Evolutionary conservation across 495 filamentous ascomycete species (phyloP).

Genomic region (Penicillium cosmopolitanum): DNA sequence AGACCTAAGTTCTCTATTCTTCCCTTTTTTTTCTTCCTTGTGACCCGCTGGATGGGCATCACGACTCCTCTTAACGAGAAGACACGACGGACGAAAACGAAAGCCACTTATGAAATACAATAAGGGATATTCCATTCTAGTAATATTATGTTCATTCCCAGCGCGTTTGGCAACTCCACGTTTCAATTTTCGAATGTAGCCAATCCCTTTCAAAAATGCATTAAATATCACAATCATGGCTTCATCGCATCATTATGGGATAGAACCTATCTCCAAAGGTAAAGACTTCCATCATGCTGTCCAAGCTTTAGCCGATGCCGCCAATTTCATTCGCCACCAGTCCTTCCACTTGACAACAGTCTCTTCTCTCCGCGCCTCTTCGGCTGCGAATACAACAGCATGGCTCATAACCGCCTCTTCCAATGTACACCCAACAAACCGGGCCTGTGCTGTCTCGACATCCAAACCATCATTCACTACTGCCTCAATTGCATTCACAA

Average conservation of each 20-base stretch:
- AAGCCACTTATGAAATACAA: slow-evolving; percentile 17
- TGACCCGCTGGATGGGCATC: slow-evolving; percentile 37
- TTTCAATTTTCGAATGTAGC: background rate
- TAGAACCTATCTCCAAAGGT: background rate
- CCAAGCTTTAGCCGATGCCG: slow-evolving; percentile 18
- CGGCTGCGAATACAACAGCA: slow-evolving; percentile 92
- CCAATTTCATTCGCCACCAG: slow-evolving; percentile 72
- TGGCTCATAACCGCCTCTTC: slow-evolving; percentile 88
- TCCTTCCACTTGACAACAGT: slow-evolving; percentile 73
- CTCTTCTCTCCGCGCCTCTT: slow-evolving; percentile 73
- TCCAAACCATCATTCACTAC: slow-evolving; percentile 71
- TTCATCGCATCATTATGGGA: slow-evolving; percentile 10
- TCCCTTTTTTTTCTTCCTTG: slow-evolving; percentile 8
- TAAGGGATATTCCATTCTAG: slow-evolving; percentile 16
- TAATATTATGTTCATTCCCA: slow-evolving; percentile 16
- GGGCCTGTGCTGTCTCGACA: slow-evolving; percentile 73
- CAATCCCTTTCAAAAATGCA: background rate
- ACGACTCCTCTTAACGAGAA: slow-evolving; percentile 19
- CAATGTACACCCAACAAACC: slow-evolving; percentile 76
- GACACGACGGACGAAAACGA: slow-evolving; percentile 24
- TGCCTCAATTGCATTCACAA: slow-evolving; percentile 76
- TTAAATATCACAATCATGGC: slow-evolving; percentile 10
- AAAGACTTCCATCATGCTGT: background rate
- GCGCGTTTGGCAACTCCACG: background rate
- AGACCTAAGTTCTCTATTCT: slow-evolving; percentile 64